Evolutionary conservation across 2,329 filamentous ascomycete genomes (phyloP).

Genomic region (Rhinocladiella mackenziei): DNA sequence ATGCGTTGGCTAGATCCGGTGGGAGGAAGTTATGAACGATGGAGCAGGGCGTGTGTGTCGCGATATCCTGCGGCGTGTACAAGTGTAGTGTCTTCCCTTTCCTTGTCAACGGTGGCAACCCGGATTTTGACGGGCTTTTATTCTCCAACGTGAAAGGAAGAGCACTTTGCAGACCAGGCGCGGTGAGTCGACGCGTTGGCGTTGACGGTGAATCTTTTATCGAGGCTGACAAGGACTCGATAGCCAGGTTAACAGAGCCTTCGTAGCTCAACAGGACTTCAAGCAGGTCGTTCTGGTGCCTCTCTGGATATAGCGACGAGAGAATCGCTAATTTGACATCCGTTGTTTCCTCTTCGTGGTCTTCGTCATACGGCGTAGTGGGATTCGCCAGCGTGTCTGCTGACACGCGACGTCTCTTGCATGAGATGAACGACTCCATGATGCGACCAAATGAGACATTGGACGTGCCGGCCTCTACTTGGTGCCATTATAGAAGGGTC

Average conservation of each 20-base stretch:
- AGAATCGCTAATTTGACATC: constrained; percentile 85
- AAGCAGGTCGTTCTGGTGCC: constrained; percentile 65
- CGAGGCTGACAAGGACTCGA: constrained; percentile 49
- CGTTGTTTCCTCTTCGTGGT: constrained; percentile 68
- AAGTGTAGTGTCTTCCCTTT: constrained; percentile 81
- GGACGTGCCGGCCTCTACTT: constrained; percentile 16
- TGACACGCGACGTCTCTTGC: constrained; percentile 35
- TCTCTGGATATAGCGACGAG: constrained; percentile 66
- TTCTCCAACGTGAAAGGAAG: constrained; percentile 41
- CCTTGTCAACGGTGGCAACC: constrained; percentile 55
- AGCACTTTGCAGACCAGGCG: constrained; percentile 60
- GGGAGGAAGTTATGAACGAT: constrained; percentile 90
- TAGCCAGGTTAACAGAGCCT: constrained; percentile 67
- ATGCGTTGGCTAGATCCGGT: constrained; percentile 62
- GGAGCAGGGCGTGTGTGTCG: constrained; percentile 79
- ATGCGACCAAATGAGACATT: constrained; percentile 21
- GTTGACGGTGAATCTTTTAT: constrained; percentile 27
- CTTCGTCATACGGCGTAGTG: constrained; percentile 8
- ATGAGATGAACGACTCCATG: constrained; percentile 42
- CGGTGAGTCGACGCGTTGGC: constrained; percentile 38
- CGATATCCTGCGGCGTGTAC: constrained; percentile 76
- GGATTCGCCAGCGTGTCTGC: constrained; percentile 7
- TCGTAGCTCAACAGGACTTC: constrained; percentile 74
- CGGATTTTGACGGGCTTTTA: constrained; percentile 36
- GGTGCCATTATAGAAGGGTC: constrained; percentile 24